phyloP scores from a whole-genome alignment of 768 basidiomycete species.

The Tephrocybe sp. region DNA sequence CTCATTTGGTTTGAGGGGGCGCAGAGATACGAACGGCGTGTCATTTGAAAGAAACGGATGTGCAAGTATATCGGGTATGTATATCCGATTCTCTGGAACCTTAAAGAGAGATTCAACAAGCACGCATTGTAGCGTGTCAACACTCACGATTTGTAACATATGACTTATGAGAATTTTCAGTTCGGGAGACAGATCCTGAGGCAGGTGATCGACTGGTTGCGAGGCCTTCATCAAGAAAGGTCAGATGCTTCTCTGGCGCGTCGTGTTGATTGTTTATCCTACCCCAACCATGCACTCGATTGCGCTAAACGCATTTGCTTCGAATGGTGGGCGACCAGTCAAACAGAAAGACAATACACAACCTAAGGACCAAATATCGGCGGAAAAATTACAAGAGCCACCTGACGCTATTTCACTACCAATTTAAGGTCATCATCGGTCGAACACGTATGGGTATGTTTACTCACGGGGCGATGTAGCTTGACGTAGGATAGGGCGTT shows the following conservation, averaged over 20 bases:
- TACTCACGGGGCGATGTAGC: slow-evolving; percentile 42
- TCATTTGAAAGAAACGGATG: slow-evolving; percentile 13
- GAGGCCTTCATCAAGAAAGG: slow-evolving; percentile 24
- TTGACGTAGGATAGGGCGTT: slow-evolving; percentile 19
- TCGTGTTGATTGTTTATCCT: too few relatives aligned
- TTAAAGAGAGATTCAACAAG: not conserved
- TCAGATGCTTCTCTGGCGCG: too few relatives aligned
- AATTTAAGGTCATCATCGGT: not conserved
- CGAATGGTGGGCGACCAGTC: slow-evolving; percentile 30
- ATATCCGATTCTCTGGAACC: slow-evolving; percentile 18
- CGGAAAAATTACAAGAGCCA: slow-evolving; percentile 30
- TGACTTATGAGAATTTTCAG: slow-evolving; percentile 25
- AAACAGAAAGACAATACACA: slow-evolving; percentile 37
- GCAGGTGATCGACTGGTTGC: slow-evolving; percentile 21
- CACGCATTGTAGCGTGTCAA: not conserved
- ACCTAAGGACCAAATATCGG: slow-evolving; percentile 50
- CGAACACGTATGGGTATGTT: not conserved
- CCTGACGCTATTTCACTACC: slow-evolving; percentile 41
- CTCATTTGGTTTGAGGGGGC: not conserved
- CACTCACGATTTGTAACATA: slow-evolving; percentile 27
- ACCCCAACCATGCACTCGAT: not conserved
- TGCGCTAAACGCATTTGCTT: slow-evolving; percentile 21
- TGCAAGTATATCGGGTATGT: slow-evolving; percentile 12
- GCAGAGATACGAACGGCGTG: slow-evolving; percentile 7
- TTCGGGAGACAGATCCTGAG: slow-evolving; percentile 22